A percentile compares a stretch with the other conserved stretches of the same genome.
These are phyloP conservation scores for Ophiostoma angusticollis DNA, from an alignment of 2,329 filamentous ascomycete species.

Conservation along the genomic window DNA sequence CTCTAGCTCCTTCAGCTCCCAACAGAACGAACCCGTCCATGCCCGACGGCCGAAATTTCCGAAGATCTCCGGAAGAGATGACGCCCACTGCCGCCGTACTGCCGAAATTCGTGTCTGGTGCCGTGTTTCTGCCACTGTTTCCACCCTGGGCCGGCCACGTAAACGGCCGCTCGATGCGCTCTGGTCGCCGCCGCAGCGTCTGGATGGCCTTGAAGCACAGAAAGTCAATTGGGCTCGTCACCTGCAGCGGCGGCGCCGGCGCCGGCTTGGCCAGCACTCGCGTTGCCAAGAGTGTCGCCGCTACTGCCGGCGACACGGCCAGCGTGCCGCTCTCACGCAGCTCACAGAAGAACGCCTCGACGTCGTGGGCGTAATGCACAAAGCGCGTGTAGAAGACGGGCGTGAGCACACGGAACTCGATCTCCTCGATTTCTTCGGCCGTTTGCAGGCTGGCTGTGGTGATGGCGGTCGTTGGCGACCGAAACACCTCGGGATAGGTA, in stretches of 20 bases:
- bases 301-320: slow-evolving; percentile 36
- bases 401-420: slow-evolving; percentile 47
- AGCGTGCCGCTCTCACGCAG: slow-evolving; percentile 45
- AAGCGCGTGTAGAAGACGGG: slow-evolving; percentile 57
- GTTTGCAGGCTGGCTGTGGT: neutral
- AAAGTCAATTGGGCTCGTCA: slow-evolving; percentile 26
- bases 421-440: slow-evolving; percentile 17
- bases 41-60: slow-evolving; percentile 34
- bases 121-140: no score
- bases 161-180: slow-evolving; percentile 27
- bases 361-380: slow-evolving; percentile 46
- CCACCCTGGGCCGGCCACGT: slow-evolving; percentile 17
- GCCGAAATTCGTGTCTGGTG: no score
- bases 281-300: slow-evolving; percentile 31
- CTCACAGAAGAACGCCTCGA: slow-evolving; percentile 50
- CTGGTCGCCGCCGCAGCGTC: slow-evolving; percentile 29
- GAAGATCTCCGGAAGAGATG: slow-evolving; percentile 36
- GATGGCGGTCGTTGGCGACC: slow-evolving; percentile 19
- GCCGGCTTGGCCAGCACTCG: slow-evolving; percentile 28
- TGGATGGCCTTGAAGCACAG: slow-evolving; percentile 31
- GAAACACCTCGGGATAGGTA: slow-evolving; percentile 25
- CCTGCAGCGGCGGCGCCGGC: slow-evolving; percentile 21
- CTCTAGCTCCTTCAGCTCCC: no score
- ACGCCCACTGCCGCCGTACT: no score
- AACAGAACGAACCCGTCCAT: slow-evolving; percentile 39